These are phyloP conservation scores for Aspergillus melleus DNA, from an alignment of 2,329 filamentous ascomycete genomes.

Conservation along the genomic window DNA sequence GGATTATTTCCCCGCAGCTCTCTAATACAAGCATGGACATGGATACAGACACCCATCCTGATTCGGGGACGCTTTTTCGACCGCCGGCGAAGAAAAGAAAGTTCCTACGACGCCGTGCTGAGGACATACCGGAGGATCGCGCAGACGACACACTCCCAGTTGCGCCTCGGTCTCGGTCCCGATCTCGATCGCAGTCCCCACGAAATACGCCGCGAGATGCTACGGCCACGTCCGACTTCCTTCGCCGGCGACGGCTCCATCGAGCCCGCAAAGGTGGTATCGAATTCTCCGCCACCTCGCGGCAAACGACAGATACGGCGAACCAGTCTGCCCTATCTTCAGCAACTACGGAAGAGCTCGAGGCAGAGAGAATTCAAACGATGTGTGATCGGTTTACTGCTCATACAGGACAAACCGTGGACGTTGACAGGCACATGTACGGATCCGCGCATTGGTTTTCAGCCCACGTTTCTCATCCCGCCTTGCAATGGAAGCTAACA, in stretches of 20 bases:
- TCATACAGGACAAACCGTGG: constrained; percentile 59
- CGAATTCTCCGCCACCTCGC: constrained; percentile 43
- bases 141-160: constrained; percentile 6
- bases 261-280: constrained; percentile 45
- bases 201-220: constrained; percentile 20
- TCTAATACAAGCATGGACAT: constrained; percentile 27
- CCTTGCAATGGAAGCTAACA: constrained; percentile 51
- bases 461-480: neutral
- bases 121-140: constrained; percentile 17
- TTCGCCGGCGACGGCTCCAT: constrained; percentile 40
- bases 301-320: constrained; percentile 17
- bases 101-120: constrained; percentile 47
- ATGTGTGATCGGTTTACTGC: constrained; percentile 57
- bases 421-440: constrained; percentile 66
- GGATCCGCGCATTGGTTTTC: constrained; percentile 28
- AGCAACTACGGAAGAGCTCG: constrained; percentile 31
- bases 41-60: constrained; percentile 18
- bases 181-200: constrained; percentile 2
- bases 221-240: constrained; percentile 29
- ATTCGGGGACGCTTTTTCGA: constrained; percentile 44
- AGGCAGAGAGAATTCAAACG: constrained; percentile 37
- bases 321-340: constrained; percentile 19
- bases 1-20: neutral
- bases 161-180: constrained; percentile 11
- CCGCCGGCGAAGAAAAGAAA: constrained; percentile 51